Conservation (phyloP, 495 filamentous ascomycete genomes). For the Hypomontagnella monticulosa region DNA sequence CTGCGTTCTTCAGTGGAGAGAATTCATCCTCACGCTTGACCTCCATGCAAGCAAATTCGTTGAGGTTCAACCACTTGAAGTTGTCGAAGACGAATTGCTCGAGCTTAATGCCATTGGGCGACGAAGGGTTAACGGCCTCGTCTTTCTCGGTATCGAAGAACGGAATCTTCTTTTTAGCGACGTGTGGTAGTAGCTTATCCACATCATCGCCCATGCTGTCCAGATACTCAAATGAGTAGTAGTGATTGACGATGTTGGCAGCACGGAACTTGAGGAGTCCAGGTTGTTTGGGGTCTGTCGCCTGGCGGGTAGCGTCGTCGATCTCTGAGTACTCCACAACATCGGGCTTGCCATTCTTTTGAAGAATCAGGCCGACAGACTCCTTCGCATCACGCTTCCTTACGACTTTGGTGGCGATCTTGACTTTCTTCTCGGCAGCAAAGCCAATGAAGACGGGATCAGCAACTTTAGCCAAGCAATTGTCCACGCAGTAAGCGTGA, state of each 20-base stretch:
- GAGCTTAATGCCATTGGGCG: conserved; percentile 97
- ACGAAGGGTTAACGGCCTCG: conserved; percentile 83
- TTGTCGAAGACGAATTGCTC: conserved; percentile 99
- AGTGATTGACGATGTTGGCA: conserved; percentile 99
- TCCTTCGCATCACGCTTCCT: conserved; percentile 97
- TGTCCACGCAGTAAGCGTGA: conserved; percentile 98
- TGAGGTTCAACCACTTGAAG: conserved; percentile 87
- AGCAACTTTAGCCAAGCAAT: conserved; percentile 97
- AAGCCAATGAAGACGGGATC: conserved; percentile 97
- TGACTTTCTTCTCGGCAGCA: conserved; percentile 84
- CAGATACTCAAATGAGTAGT: conserved; percentile 95
- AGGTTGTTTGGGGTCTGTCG: conserved; percentile 83
- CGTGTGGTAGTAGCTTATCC: conserved; percentile 89
- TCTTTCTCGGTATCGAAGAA: conserved; percentile 79
- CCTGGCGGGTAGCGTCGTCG: conserved; percentile 84
- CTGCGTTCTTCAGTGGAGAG: conserved; percentile 96
- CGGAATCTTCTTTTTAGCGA: conserved; percentile 98
- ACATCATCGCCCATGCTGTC: conserved; percentile 88
- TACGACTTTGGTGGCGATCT: conserved; percentile 98
- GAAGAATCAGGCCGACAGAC: conserved; percentile 92
- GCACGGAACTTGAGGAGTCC: conserved; percentile 93
- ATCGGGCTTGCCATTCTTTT: conserved; percentile 95
- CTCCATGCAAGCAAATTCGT: conserved; percentile 94
- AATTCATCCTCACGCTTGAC: conserved; percentile 98
- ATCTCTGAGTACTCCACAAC: conserved; percentile 99